Base-by-base conservation (phyloP, 306 rosid species). In the Citrullus amarus region DNA sequence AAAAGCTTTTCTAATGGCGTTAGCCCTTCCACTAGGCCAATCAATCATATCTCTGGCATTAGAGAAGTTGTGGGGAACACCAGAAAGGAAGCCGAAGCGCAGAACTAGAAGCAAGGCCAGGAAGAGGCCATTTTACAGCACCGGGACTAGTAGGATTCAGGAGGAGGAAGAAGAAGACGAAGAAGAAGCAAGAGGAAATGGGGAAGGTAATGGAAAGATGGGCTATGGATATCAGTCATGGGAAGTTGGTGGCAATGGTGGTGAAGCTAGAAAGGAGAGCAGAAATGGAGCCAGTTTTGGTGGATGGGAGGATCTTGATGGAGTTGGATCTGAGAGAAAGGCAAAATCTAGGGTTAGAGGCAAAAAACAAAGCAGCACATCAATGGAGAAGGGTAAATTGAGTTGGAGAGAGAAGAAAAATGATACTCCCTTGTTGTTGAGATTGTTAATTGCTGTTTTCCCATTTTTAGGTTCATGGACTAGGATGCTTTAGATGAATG, bases 401-500 rank as follows among this genome's bases (percentile, higher is more conserved):
- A 91, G 96, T 78, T 79, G 87, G 83, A 91, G 86, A 76, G 90
- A 86, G 18, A 82, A 89, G 67, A 91, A 85, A 81, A 80, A 87
- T n/a, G 92, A 85, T 62, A 89, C 88, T 14, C 98, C 98, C 46
- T 85, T 95, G 56, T 82, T 95, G 58, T 80, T 95, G 83, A 90
- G 98, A 79, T 81, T 95, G 85, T 87, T 92, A 79, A 83, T 95
- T 59, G 97, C 98, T 59, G 70, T 95, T 82, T 92, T 95, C 79
- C 98, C 98, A 63, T 92, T 95, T 87, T 78, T 95, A 86, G 92
- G 97, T 34, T 60, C 92, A 22, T 95, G 97, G 97, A 92, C 97
- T 82, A 92, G 85, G 90, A 91, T 95, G 88, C 75, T 95, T 25
- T 91, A 86, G 57, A 30, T 34, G 14, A 72, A 43, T 12, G 36